phyloP scores from a whole-genome alignment of 1,139 yeast species.

The Martiniozyma asiatica region DNA sequence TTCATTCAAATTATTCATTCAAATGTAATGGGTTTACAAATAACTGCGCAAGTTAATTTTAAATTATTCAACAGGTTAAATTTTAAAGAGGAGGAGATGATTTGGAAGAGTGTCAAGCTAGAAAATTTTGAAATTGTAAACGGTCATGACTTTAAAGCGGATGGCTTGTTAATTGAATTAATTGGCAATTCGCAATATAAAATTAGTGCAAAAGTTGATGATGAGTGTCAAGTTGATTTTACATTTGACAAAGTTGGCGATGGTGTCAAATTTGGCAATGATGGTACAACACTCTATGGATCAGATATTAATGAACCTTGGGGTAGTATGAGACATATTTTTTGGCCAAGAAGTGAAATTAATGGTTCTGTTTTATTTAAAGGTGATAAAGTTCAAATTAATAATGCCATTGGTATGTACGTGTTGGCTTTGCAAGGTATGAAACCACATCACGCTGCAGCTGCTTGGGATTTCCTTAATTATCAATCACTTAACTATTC shows the following conservation, averaged over 20 bases:
- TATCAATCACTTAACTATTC: slow-evolving; percentile 69
- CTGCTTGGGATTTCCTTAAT: slow-evolving; percentile 87
- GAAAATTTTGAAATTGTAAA: slow-evolving; percentile 59
- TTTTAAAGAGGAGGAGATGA: slow-evolving; percentile 11
- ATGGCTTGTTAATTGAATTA: slow-evolving; percentile 51
- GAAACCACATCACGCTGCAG: slow-evolving; percentile 99
- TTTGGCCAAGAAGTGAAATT: slow-evolving; percentile 85
- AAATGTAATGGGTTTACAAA: slow-evolving; percentile 76
- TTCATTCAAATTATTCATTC: slow-evolving; percentile 94
- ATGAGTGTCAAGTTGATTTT: slow-evolving; percentile 65
- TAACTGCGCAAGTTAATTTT: slow-evolving; percentile 92
- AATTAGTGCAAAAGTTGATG: slow-evolving; percentile 54
- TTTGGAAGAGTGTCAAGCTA: slow-evolving; percentile 87
- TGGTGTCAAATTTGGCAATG: slow-evolving; percentile 82
- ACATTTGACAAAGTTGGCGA: slow-evolving; percentile 50
- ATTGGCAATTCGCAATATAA: slow-evolving; percentile 42
- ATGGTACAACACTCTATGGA: slow-evolving; percentile 80
- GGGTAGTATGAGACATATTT: slow-evolving; percentile 93
- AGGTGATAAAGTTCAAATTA: slow-evolving; percentile 9
- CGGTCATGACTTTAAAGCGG: slow-evolving; percentile 76
- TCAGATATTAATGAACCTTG: slow-evolving; percentile 74
- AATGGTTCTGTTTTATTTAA: slow-evolving; percentile 35
- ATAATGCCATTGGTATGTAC: slow-evolving; percentile 39
- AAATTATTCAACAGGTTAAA: slow-evolving; percentile 52
- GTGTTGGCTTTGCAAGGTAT: slow-evolving; percentile 98